Base-by-base conservation (phyloP, 2,329 filamentous ascomycete genomes). In the Cercospora sp. region DNA sequence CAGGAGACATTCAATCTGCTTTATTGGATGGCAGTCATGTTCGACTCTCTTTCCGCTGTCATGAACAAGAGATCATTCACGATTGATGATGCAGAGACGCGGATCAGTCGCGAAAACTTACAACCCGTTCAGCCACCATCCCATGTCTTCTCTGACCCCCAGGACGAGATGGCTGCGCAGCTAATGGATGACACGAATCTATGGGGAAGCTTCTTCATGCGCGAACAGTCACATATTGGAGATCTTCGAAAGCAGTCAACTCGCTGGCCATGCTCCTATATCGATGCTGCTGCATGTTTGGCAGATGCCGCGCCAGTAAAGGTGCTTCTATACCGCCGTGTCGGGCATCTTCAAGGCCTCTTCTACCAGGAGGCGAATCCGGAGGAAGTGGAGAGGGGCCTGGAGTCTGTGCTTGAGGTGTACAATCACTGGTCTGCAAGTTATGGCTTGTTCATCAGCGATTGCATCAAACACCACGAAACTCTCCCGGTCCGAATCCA, bases 1-100 rank as follows among this genome's bases (percentile, higher is more conserved):
- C 60, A 65, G 40, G 64, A 72, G 45, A 69, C 68, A 4, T 71
- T 72, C 55, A 66, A 65, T 28, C 60, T 72, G 18, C 60, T 72
- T 31, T 71, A 69, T 28, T 72, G 70, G 70, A 58, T 72, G n/a
- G 70, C 66, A 20, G 67, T 72, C 7, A 72, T 72, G 70, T 72
- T 70, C 51, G 70, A 72, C 30, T 70, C 70, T 40, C 48, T 70
- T n/a, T 69, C 68, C 18, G 70, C 70, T 9, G 68, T 69, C 20
- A 69, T 72, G 61, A 68, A 69, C 18, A 63, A 62, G 28, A 48
- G 70, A 42, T 60, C 66, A 1, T 68, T 70, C 60, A 67, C 66
- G 28, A 67, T 71, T 10, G 60, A 40, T 40, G 70, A 72, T 48
- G 55, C 45, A n/a, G 70, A 71, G 13, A 66, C 64, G 9, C 63